These are phyloP conservation scores for Termitomyces sp. DNA, from an alignment of 768 basidiomycete species.

Conservation along the genomic window DNA sequence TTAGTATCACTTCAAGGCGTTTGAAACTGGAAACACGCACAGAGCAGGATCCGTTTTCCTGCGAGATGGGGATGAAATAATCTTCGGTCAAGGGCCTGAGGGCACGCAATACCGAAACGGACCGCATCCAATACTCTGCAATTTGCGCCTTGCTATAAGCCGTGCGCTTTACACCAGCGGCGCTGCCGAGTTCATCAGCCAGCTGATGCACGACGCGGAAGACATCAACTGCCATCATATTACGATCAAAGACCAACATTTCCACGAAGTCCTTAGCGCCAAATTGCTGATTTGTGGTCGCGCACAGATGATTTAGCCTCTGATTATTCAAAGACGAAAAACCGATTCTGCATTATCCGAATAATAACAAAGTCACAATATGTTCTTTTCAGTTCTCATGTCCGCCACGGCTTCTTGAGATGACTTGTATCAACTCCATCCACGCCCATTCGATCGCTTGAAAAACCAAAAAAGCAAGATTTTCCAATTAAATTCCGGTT, in stretches of 20 bases:
- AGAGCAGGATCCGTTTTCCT: conserved; percentile 7
- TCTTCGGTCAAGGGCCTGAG: conserved; percentile 14
- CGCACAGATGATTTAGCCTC: conserved; percentile 10
- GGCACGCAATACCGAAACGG: conserved; percentile 10
- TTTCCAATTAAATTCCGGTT: too few species aligned
- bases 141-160: conserved; percentile 17
- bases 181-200: conserved; percentile 6
- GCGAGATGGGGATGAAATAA: conserved; percentile 14
- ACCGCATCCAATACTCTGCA: conserved; percentile 17
- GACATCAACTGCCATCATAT: conserved; percentile 1
- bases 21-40: conserved; percentile 1
- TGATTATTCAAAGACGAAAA: neutral
- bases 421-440: neutral
- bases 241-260: conserved; percentile 1
- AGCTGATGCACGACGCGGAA: conserved; percentile 10
- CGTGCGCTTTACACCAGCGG: conserved; percentile 13
- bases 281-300: conserved; percentile 12
- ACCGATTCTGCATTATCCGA: neutral
- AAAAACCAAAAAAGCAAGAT: neutral
- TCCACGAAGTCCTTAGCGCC: conserved; percentile 11
- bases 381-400: neutral
- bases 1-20: conserved; percentile 11
- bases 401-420: neutral
- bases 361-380: too few species aligned
- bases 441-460: neutral